Conservation (phyloP, 1,284 basidiomycete species). For the Heimioporus retisporus region DNA sequence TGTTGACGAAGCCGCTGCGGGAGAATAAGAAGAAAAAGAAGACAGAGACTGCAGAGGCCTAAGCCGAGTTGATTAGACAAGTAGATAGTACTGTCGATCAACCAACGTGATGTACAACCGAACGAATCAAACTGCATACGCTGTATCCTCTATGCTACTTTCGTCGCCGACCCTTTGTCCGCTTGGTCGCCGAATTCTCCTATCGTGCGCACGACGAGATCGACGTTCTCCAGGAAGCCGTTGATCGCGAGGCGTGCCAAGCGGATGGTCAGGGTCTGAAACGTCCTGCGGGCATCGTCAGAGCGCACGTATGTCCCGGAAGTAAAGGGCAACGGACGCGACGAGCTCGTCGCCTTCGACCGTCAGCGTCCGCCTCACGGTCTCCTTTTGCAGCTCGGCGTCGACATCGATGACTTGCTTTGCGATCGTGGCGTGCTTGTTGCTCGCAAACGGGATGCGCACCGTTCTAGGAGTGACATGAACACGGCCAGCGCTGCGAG, state of each 20-base stretch:
- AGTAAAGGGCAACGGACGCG: slow-evolving; percentile 62
- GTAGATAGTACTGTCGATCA: slow-evolving; percentile 27
- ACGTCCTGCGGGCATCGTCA: slow-evolving; percentile 59
- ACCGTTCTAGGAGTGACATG: slow-evolving; percentile 62
- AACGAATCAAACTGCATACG: too few species aligned
- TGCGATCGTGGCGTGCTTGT: slow-evolving; percentile 81
- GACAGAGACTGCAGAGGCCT: slow-evolving; percentile 48
- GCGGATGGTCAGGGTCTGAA: slow-evolving; percentile 82
- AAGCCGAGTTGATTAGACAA: slow-evolving; percentile 44
- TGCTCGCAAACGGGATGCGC: slow-evolving; percentile 80
- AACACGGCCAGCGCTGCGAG: not conserved
- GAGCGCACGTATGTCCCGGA: not conserved
- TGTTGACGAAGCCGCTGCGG: slow-evolving; percentile 84
- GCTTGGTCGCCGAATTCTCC: slow-evolving; percentile 79
- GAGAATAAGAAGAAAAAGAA: slow-evolving; percentile 95
- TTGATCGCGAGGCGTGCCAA: slow-evolving; percentile 87
- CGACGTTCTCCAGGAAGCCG: slow-evolving; percentile 88
- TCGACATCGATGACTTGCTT: slow-evolving; percentile 89
- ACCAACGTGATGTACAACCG: slow-evolving; percentile 23
- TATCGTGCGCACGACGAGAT: slow-evolving; percentile 87
- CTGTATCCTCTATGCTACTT: too few species aligned
- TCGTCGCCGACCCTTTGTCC: slow-evolving; percentile 29
- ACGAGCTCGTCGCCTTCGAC: slow-evolving; percentile 76
- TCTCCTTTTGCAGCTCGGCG: slow-evolving; percentile 81
- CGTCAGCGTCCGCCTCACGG: slow-evolving; percentile 76